These are phyloP conservation scores for Zasmidium citrigriseum DNA, from an alignment of 2,329 filamentous ascomycete genomes.

Conservation along the genomic window DNA sequence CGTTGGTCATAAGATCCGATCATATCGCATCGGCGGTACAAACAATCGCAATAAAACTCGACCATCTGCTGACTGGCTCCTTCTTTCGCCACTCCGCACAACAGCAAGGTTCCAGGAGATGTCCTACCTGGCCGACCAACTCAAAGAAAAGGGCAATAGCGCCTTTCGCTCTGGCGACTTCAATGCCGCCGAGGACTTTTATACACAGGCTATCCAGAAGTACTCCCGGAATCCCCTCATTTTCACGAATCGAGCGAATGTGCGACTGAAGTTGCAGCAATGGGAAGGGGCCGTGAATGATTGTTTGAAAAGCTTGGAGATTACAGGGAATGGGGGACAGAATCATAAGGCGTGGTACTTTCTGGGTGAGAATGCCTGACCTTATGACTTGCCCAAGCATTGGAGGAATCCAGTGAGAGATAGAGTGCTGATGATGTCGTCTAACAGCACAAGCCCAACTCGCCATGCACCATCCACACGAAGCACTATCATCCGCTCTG, in stretches of 20 bases:
- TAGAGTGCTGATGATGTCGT: too few species aligned
- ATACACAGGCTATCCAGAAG: constrained; percentile 73
- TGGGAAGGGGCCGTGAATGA: constrained; percentile 78
- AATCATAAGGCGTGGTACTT: constrained; percentile 75
- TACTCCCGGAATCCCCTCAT: constrained; percentile 76
- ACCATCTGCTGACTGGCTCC: background rate
- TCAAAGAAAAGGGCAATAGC: constrained; percentile 60
- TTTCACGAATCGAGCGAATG: constrained; percentile 88
- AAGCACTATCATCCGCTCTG: constrained; percentile 69
- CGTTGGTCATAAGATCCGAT: too few species aligned
- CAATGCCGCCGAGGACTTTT: constrained; percentile 65
- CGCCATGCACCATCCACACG: constrained; percentile 69
- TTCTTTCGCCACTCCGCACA: background rate
- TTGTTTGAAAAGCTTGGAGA: constrained; percentile 71
- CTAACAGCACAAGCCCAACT: constrained; percentile 72
- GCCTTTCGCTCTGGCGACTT: constrained; percentile 68
- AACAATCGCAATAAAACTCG: too few species aligned
- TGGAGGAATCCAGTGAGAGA: too few species aligned
- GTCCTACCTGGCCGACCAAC: constrained; percentile 44
- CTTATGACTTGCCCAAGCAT: too few species aligned
- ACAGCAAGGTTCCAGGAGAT: background rate
- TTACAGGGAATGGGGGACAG: constrained; percentile 52
- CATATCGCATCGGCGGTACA: too few species aligned
- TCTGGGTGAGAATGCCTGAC: constrained; percentile 48
- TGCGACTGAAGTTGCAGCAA: constrained; percentile 70